phyloP scores from a whole-genome alignment of 2,329 filamentous ascomycete species.

The Phoma sp. region DNA sequence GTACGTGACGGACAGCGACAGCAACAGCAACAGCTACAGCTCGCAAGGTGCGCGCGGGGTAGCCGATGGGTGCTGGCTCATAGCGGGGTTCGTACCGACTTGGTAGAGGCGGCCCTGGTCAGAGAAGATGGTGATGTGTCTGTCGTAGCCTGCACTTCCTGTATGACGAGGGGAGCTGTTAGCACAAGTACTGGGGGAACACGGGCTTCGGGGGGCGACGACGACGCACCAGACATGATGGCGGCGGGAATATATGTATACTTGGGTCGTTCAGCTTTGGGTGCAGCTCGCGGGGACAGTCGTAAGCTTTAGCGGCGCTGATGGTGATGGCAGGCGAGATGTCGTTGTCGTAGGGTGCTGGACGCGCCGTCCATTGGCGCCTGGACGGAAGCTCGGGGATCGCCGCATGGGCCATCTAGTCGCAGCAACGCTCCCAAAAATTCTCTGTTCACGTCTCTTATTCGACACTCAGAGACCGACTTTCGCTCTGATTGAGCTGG shows the following conservation, averaged over 20 bases:
- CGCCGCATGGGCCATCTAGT: slow-evolving; percentile 1
- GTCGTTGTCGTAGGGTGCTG: slow-evolving; percentile 29
- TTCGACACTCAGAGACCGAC: slow-evolving; percentile 40
- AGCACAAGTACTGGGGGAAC: slow-evolving; percentile 30
- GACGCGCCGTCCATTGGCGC: slow-evolving; percentile 43
- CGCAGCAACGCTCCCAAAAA: slow-evolving; percentile 25
- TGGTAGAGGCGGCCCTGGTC: slow-evolving; percentile 98
- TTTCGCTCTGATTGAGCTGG: slow-evolving; percentile 37
- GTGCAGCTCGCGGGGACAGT: slow-evolving; percentile 34
- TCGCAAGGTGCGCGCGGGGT: not conserved
- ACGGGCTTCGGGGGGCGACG: slow-evolving; percentile 19
- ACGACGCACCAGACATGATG: slow-evolving; percentile 51
- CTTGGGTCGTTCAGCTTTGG: slow-evolving; percentile 37
- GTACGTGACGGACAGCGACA: slow-evolving; percentile 5
- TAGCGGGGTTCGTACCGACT: slow-evolving; percentile 75
- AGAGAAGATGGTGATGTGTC: slow-evolving; percentile 99
- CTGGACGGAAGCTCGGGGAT: slow-evolving; percentile 37
- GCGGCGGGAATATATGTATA: slow-evolving; percentile 35
- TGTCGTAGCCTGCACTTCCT: slow-evolving; percentile 76
- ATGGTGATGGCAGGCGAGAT: slow-evolving; percentile 29
- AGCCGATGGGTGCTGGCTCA: not conserved
- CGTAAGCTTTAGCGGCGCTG: slow-evolving; percentile 36
- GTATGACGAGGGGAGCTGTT: slow-evolving; percentile 32
- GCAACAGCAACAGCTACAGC: slow-evolving; percentile 1
- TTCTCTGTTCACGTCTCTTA: slow-evolving; percentile 43